Evolutionary conservation across 176 grass and related monocot genomes (phyloP).

Genomic region (Areca catechu): DNA sequence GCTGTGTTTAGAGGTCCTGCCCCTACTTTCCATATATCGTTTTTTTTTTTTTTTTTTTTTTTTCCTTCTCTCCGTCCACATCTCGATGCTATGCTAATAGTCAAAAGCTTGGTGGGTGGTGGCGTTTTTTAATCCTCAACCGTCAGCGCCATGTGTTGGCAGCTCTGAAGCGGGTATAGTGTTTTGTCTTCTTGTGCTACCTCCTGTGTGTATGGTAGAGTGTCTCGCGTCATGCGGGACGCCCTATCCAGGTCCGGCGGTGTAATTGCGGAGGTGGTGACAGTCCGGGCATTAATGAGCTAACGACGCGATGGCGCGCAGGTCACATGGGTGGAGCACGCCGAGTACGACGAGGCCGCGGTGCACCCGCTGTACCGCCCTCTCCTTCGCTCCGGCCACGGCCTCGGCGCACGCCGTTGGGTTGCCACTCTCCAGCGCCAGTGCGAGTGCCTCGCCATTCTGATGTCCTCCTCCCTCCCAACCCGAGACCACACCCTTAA

Average conservation of each 20-base stretch:
- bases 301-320: constrained; percentile 32
- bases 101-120: too few species aligned
- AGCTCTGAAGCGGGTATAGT: too few species aligned
- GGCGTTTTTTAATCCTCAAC: too few species aligned
- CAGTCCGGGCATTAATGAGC: constrained; percentile 27
- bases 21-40: too few species aligned
- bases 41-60: too few species aligned
- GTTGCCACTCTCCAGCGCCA: constrained; percentile 69
- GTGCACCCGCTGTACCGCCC: constrained; percentile 67
- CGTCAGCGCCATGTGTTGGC: too few species aligned
- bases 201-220: background rate
- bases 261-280: too few species aligned
- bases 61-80: too few species aligned
- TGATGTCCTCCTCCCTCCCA: constrained; percentile 48
- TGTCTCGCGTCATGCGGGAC: background rate
- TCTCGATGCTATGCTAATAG: too few species aligned
- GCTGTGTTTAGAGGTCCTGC: too few species aligned
- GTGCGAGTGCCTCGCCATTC: constrained; percentile 68
- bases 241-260: too few species aligned
- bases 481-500: constrained; percentile 32
- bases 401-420: constrained; percentile 75
- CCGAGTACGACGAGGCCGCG: constrained; percentile 69
- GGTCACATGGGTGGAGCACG: constrained; percentile 97
- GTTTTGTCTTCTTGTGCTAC: too few species aligned
- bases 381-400: constrained; percentile 56